phyloP scores from a whole-genome alignment of 1,284 basidiomycete species.

The Tilletiopsis washingtonensis region DNA sequence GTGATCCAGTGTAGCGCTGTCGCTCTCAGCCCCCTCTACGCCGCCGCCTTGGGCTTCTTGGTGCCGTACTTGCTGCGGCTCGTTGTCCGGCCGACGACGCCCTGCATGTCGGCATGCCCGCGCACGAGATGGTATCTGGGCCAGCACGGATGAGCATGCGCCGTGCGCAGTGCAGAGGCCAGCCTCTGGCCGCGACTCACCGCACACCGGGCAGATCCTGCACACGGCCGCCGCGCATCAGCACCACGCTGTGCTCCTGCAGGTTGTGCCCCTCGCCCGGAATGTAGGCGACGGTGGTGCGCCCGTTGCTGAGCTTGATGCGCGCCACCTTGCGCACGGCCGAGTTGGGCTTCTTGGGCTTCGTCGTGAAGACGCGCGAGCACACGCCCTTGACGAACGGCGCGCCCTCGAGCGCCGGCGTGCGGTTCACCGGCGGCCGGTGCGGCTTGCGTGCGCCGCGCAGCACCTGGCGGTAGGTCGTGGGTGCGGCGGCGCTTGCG shows the following conservation, averaged over 20 bases:
- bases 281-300: constrained; percentile 85
- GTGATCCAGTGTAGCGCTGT: no score
- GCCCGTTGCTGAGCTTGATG: constrained; percentile 84
- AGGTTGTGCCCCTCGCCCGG: constrained; percentile 96
- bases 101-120: constrained; percentile 83
- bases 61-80: constrained; percentile 90
- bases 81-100: constrained; percentile 73
- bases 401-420: constrained; percentile 37
- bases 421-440: constrained; percentile 47
- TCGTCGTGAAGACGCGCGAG: constrained; percentile 49
- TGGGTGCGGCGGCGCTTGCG: constrained; percentile 21
- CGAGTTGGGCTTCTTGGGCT: constrained; percentile 98
- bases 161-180: neutral
- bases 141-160: neutral
- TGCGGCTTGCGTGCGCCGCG: constrained; percentile 43
- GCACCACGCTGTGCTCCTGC: constrained; percentile 93
- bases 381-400: constrained; percentile 47
- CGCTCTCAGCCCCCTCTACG: no score
- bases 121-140: constrained; percentile 92
- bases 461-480: constrained; percentile 44
- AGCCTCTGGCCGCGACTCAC: neutral
- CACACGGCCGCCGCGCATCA: constrained; percentile 85
- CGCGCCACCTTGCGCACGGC: constrained; percentile 96
- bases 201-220: constrained; percentile 73
- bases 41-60: constrained; percentile 48